Evolutionary conservation across 306 rosid species (phyloP), one percentile per base, ranked within the genome.

Genomic region (Casuarina glauca): DNA sequence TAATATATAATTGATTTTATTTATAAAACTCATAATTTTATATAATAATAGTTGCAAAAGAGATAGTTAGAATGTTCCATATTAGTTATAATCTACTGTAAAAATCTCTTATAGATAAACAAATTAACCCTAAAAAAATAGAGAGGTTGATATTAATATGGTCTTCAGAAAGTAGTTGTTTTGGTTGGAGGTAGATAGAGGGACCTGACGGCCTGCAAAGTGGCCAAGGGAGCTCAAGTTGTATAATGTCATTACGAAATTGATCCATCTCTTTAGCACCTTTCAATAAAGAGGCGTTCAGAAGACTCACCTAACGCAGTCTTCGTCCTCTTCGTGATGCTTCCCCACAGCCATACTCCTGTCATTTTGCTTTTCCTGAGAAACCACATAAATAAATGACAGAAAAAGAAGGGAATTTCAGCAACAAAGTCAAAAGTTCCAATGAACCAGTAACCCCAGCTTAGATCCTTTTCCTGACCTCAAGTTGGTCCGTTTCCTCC

Each of bases 371-470:
- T 69, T 86, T 79, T 62, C 77, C 69, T 72, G 19, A 74, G 81
- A 83, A 81, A 80, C 75, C 64, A 72, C 77, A 72, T 49, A 70
- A 82, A 70, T 41, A 70, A 66, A 67, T 72, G 52, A 69, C 74
- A 44, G 77, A 76, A 52, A 63, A 80, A 62, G 11, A 77, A 58
- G 69, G 52, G 78, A 84, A 76, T 67, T 76, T 64, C 12, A 49
- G 49, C 74, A 54, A 43, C 32, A 75, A 82, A 89, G 98, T 92
- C 98, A 92, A 90, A 94, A 90, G 90, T 86, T 26, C 17, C 79
- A 74, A 80, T 73, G 89, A 81, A 78, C 4, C 76, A 79, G 84
- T 60, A 83, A 82, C 84, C 86, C 84, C 79, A 77, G 85, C 66
- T 84, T 82, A 81, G 88, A 77, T 82, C 80, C 86, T 80, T 83